phyloP scores from a whole-genome alignment of 2,329 filamentous ascomycete species.

The Exophiala aquamarina region DNA sequence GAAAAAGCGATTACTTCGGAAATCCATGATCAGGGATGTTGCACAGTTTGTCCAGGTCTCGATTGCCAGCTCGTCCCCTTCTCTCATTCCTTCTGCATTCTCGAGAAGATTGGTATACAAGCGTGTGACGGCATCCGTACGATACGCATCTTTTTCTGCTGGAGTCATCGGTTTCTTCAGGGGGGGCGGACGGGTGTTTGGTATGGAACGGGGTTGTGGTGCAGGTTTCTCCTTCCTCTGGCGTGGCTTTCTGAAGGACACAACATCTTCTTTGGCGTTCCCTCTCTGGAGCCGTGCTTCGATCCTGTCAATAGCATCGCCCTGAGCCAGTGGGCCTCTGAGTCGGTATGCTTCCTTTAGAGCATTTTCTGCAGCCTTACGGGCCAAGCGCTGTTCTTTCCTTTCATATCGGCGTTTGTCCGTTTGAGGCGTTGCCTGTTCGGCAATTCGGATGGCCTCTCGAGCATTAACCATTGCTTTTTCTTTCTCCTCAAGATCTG shows the following conservation, averaged over 20 bases:
- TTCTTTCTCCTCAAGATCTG: slow-evolving; percentile 69
- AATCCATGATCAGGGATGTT: slow-evolving; percentile 59
- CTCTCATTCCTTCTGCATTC: slow-evolving; percentile 48
- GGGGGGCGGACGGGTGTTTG: slow-evolving; percentile 14
- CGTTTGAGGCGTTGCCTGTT: slow-evolving; percentile 27
- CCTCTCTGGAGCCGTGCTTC: slow-evolving; percentile 9
- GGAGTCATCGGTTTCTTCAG: slow-evolving; percentile 26
- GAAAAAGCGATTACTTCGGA: slow-evolving; percentile 59
- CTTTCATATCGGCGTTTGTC: slow-evolving; percentile 29
- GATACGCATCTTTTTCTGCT: slow-evolving; percentile 36
- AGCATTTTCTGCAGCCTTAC: slow-evolving; percentile 28
- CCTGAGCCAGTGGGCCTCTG: slow-evolving; percentile 7
- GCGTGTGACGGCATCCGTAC: slow-evolving; percentile 44
- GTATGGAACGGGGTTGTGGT: neutral
- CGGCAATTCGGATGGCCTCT: slow-evolving; percentile 68
- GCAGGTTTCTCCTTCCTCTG: neutral
- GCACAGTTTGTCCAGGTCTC: slow-evolving; percentile 61
- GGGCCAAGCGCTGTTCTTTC: slow-evolving; percentile 23
- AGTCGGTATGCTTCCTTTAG: slow-evolving; percentile 26
- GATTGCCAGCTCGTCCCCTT: slow-evolving; percentile 50
- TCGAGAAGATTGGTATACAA: slow-evolving; percentile 48
- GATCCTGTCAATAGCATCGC: slow-evolving; percentile 11
- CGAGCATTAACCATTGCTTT: slow-evolving; percentile 75
- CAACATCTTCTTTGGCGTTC: slow-evolving; percentile 3
- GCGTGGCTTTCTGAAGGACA: neutral